Base-by-base conservation (phyloP, 371 early-diverging fungal species). In the Agmasoma carcini region DNA sequence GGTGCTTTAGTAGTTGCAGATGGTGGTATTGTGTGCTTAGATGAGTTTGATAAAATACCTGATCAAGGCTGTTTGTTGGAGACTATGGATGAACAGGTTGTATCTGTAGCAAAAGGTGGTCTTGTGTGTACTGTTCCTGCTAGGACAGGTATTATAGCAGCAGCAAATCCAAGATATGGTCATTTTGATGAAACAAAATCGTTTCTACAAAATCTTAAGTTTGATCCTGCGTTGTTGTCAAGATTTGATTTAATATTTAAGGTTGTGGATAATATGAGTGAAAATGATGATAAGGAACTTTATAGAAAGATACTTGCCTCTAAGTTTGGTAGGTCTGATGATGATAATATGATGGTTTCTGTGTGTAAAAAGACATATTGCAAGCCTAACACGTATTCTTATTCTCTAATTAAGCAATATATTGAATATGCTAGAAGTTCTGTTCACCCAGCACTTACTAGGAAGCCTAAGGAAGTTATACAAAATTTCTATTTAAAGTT, bases 41-140 rank as follows among this genome's bases (percentile, higher is more conserved):
- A 81, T 66, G 81, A 81, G 67, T 79, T 81, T 62, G 81, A 81
- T 66, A 81, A 81, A 65, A 74, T 81, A 55, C 67, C 74, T 6
- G 76, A 76, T 48, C 74, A 48, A 3, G 31, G 30, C 12, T 50
- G 45, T 27, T 38, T 75, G 2, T 69, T 61, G 63, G 75, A 75
- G 53, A 61, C 65, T 1, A 67, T 75, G 68, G 72, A 72, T 36
- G 61, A 68, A n/a, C 60, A 69, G 40, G 44, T 47, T 23, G 62
- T 74, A 9, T 65, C 63, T 30, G 59, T 71, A 27, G 71, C 69
- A 1, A 74, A 74, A 51, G 75, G 69, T 5, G 75, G 75, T 2
- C 63, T 74, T 9, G 45, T 69, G 4, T 74, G 71, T 48, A 60
- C 56, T 23, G 59, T 74, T 27, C 71, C 71, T 14, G 44, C 66